Conservation (phyloP, 129 eudicot genomes). For the Pseudognaphalium luteoalbum region DNA sequence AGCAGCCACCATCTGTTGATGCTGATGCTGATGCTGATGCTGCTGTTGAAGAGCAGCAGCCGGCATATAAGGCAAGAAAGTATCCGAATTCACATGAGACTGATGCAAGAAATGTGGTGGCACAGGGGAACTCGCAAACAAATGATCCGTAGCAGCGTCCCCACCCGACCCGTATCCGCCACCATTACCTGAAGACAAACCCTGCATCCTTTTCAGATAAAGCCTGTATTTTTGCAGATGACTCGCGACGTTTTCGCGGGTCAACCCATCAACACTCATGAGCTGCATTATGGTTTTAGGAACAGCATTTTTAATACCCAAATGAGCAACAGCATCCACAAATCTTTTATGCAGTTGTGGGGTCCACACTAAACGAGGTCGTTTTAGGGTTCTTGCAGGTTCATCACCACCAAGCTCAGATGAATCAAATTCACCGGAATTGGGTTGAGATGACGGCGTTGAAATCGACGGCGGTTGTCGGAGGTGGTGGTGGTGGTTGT, state of each 20-base stretch:
- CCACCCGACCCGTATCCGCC: slow-evolving; percentile 43
- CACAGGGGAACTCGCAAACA: slow-evolving; percentile 94
- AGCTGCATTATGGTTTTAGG: slow-evolving; percentile 98
- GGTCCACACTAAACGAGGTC: slow-evolving; percentile 97
- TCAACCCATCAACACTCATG: slow-evolving; percentile 93
- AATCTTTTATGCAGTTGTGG: slow-evolving; percentile 97
- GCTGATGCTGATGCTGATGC: slow-evolving; percentile 43
- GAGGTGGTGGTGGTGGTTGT: slow-evolving; percentile 22
- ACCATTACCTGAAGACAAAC: slow-evolving; percentile 56
- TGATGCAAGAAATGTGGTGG: slow-evolving; percentile 86
- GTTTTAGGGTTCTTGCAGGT: slow-evolving; percentile 86
- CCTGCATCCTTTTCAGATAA: slow-evolving; percentile 93
- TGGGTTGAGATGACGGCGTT: slow-evolving; percentile 46
- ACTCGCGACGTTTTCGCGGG: slow-evolving; percentile 94
- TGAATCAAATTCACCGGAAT: slow-evolving; percentile 77
- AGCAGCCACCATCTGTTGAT: slow-evolving; percentile 9
- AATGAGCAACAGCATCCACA: slow-evolving; percentile 93
- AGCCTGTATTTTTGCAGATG: slow-evolving; percentile 90
- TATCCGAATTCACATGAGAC: slow-evolving; percentile 43
- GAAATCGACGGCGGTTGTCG: slow-evolving; percentile 37
- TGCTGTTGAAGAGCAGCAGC: slow-evolving; percentile 52
- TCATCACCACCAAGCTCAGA: slow-evolving; percentile 72
- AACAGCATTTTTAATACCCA: slow-evolving; percentile 94
- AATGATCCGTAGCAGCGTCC: slow-evolving; percentile 72
- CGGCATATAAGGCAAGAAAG: slow-evolving; percentile 60